These are phyloP conservation scores for Citrus cavaleriei DNA, from an alignment of 345 rosid species.

Conservation along the genomic window DNA sequence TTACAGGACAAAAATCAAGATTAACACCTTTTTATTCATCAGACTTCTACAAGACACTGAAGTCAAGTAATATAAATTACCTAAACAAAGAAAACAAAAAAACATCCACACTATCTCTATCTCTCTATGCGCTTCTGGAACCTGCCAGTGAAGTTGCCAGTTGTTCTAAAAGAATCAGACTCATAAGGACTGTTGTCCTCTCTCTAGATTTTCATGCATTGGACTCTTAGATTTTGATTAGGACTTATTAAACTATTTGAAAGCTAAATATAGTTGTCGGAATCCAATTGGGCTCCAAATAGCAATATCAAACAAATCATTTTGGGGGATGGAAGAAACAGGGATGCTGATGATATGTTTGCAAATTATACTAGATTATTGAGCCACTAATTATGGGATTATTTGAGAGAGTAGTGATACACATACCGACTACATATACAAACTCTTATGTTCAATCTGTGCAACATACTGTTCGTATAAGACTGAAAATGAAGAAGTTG, in stretches of 20 bases:
- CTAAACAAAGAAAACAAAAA: background rate
- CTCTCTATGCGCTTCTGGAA: too few species aligned
- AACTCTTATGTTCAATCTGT: background rate
- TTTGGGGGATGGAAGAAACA: background rate
- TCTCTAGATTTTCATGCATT: background rate
- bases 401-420: background rate
- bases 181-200: background rate
- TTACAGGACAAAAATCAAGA: background rate
- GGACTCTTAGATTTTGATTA: background rate
- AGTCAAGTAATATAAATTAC: background rate
- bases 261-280: background rate
- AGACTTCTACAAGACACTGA: background rate
- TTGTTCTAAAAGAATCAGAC: background rate
- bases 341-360: background rate
- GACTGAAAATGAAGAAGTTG: background rate
- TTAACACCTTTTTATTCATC: background rate
- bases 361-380: background rate
- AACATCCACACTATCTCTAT: too few species aligned
- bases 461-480: background rate
- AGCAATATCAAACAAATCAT: background rate
- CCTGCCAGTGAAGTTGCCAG: background rate
- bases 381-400: background rate
- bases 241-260: background rate
- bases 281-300: background rate
- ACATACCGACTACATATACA: background rate